Base-by-base conservation (phyloP, 768 basidiomycete genomes). In the Boletus pseudopeckii region DNA sequence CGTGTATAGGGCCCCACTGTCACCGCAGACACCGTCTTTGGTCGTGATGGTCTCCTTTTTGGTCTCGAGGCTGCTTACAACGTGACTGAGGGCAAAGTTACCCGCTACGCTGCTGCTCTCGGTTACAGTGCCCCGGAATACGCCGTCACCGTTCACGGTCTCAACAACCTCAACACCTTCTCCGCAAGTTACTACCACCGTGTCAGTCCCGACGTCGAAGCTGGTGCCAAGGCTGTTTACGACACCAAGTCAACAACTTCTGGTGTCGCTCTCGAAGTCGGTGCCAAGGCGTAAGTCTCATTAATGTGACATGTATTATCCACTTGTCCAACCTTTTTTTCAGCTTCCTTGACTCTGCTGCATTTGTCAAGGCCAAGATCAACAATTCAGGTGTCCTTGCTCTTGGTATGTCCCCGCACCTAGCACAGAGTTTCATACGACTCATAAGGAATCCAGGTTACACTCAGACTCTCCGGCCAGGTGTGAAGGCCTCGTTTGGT, bases 121-220 rank as follows among this genome's bases (percentile, higher is more conserved):
- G 97, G 96, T 64, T 98, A 88, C 84, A 93, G 90, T 68, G 95
- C 96, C 39, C 92, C 95, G 33, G 92, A 98, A 71, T 96, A 95
- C 73, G 88, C 94, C 56, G 83, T 98, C 71, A 92, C 95, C 68
- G 61, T 98, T 55, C 95, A 98, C 75, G 92, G 88, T 61, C 84
- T 98, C 69, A 88, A 90, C 80, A 98, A 97, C 83, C 75, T 97
- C 72, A 88, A 86, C 71, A 87, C 86, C 65, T 98, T 94, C 80
- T 80, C 88, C 49, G 97, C 96, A 55, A 91, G 88, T 73, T 99
- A 98, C 83, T 98, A 98, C 82, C 97, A 99, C 83, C 88, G 89
- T 57, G 93, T 97, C 70, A 88, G 80, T 72, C 73, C 79, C 55
- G 92, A 94, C 65, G 92, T 95, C 47, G 94, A 96, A 77, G 94